Base-by-base conservation (phyloP, 306 rosid genomes). In the Rosa rugosa region DNA sequence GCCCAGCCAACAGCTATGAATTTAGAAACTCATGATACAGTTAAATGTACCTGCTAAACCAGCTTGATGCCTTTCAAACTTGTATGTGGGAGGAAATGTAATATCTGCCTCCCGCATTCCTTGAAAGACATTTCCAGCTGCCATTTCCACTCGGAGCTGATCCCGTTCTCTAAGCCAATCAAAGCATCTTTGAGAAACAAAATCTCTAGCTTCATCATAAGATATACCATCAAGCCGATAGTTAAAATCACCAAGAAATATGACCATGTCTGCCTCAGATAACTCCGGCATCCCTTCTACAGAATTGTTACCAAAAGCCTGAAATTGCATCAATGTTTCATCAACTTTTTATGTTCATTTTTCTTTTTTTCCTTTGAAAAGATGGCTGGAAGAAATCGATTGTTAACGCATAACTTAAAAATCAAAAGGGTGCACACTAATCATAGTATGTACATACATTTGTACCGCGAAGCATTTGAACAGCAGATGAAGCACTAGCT, bases 121-220 rank as follows among this genome's bases (percentile, higher is more conserved):
- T 92, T 95, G 98, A 89, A 95, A 95, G 67, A 81, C 98, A 79
- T 95, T 95, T 80, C 99, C 99, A 77, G 97, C 91, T 77, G 85
- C 92, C 99, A 95, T 95, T 88, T 95, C 98, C 72, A 88, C 92
- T 76, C 91, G 95, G 71, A 95, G 99, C 78, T 95, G 99, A 83
- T 95, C 99, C 85, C 80, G 89, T 92, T 95, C 98, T 87, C 87
- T 88, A 47, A 95, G 97, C 99, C 99, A 95, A 79, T 95, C 99
- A 87, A 95, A 95, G 87, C 92, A 83, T 88, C 99, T 91, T 91
- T 95, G 99, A 64, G 99, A 95, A 83, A 92, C 90, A 86, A 92
- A 92, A 87, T 95, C 99, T 75, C 97, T 91, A 60, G 97, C 99
- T 85, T 95, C 99, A 63, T 95, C 99, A 82, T 92, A 95, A 60